Conservation (phyloP, 2,329 filamentous ascomycete species). For the Ceratocystis variospora region DNA sequence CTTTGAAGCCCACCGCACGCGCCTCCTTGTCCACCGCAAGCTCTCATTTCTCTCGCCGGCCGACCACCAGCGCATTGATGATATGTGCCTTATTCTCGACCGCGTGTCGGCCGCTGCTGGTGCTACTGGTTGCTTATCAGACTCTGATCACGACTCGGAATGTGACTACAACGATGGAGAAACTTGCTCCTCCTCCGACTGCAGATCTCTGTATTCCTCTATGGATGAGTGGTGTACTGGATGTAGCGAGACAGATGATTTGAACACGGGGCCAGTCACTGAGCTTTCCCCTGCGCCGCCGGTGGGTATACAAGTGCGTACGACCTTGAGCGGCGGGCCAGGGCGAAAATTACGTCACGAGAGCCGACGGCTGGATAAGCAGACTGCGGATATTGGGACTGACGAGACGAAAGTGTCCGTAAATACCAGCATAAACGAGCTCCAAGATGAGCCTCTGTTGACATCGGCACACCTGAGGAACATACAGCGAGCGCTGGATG, state of each 20-base stretch:
- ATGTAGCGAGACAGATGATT: background rate
- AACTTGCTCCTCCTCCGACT: background rate
- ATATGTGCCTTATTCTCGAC: constrained; percentile 13
- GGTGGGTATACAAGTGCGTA: background rate
- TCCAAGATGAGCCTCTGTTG: background rate
- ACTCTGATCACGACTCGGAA: background rate
- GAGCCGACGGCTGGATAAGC: background rate
- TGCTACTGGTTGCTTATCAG: background rate
- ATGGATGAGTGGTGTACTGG: background rate
- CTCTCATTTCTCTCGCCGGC: constrained; percentile 7
- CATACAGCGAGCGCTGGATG: constrained; percentile 5
- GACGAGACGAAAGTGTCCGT: background rate
- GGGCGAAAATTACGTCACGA: background rate
- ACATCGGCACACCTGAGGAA: background rate
- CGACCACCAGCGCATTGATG: constrained; percentile 10
- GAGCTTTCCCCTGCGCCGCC: background rate
- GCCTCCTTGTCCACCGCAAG: constrained; percentile 5
- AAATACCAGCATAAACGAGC: background rate
- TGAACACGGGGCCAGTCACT: background rate
- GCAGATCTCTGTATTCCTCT: background rate
- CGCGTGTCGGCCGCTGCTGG: background rate
- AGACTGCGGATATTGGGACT: background rate
- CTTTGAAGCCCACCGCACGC: constrained; percentile 9
- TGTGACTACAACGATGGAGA: background rate
- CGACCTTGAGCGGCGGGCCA: background rate